Evolutionary conservation across 768 basidiomycete genomes (phyloP).

Genomic region (Termitomyces sp.): DNA sequence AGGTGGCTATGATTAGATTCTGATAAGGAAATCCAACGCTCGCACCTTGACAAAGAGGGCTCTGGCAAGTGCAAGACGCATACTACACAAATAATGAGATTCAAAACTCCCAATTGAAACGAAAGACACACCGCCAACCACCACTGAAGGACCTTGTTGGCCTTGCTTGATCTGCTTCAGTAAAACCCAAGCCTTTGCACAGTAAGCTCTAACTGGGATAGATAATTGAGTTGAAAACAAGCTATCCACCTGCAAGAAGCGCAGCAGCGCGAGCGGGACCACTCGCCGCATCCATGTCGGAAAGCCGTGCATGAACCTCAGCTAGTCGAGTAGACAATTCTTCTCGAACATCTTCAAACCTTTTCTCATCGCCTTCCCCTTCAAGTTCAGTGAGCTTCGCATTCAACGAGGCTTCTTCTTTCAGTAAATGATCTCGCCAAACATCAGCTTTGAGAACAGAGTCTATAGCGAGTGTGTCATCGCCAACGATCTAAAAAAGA

Average conservation of each 20-base stretch:
- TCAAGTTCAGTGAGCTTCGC: constrained; percentile 69
- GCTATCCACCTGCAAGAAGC: constrained; percentile 67
- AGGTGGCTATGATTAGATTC: neutral
- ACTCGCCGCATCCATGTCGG: constrained; percentile 99
- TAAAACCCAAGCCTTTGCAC: constrained; percentile 78
- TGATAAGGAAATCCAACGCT: neutral
- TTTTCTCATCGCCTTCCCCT: constrained; percentile 67
- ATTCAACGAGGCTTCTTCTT: constrained; percentile 78
- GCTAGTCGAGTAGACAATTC: constrained; percentile 76
- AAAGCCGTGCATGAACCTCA: constrained; percentile 83
- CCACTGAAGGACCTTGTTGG: constrained; percentile 88
- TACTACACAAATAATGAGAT: constrained; percentile 38
- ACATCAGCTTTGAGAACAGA: constrained; percentile 99
- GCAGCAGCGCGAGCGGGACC: constrained; percentile 92
- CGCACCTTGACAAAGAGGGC: constrained; percentile 92
- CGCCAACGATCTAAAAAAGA: constrained; percentile 70
- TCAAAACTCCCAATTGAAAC: neutral
- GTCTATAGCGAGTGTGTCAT: constrained; percentile 87
- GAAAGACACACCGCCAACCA: constrained; percentile 77
- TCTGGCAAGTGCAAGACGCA: constrained; percentile 93
- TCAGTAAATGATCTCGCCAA: constrained; percentile 89
- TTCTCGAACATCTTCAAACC: constrained; percentile 80
- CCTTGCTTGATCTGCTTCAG: constrained; percentile 77
- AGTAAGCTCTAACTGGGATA: neutral
- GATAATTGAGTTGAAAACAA: neutral